A percentile compares a stretch with the other conserved stretches of the same genome.
phyloP scores from a whole-genome alignment of 2,329 filamentous ascomycete species.

The Colletotrichum destructivum region DNA sequence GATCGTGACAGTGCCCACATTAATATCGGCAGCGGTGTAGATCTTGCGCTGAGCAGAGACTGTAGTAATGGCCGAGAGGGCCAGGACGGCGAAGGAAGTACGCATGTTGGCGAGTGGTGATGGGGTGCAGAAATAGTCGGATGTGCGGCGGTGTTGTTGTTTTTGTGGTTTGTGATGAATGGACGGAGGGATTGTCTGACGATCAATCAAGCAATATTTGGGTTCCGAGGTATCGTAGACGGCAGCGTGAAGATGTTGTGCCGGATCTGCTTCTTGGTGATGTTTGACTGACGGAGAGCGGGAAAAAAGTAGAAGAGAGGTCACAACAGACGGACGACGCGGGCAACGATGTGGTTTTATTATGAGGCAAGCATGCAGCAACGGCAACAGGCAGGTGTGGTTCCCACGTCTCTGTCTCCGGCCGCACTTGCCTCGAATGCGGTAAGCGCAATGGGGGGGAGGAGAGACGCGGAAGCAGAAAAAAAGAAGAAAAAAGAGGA shows the following conservation, averaged over 20 bases:
- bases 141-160: slow-evolving; percentile 7
- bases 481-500: slow-evolving; percentile 2
- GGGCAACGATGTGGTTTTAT: slow-evolving; percentile 42
- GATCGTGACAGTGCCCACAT: slow-evolving; percentile 24
- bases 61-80: slow-evolving; percentile 38
- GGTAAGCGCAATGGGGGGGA: slow-evolving; percentile 13
- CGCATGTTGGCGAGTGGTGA: slow-evolving; percentile 39
- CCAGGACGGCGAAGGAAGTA: slow-evolving; percentile 38
- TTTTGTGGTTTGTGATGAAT: neutral
- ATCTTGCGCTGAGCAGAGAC: slow-evolving; percentile 42
- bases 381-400: slow-evolving; percentile 11
- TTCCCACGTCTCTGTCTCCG: slow-evolving; percentile 11
- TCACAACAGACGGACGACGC: slow-evolving; percentile 6
- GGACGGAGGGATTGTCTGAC: slow-evolving; percentile 18
- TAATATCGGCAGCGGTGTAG: slow-evolving; percentile 36
- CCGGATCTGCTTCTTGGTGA: slow-evolving; percentile 34
- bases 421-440: slow-evolving; percentile 16
- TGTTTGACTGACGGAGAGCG: slow-evolving; percentile 27
- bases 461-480: neutral
- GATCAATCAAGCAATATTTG: slow-evolving; percentile 35
- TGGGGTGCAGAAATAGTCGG: slow-evolving; percentile 21
- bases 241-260: slow-evolving; percentile 38
- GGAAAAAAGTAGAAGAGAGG: slow-evolving; percentile 15
- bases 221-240: slow-evolving; percentile 37
- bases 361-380: slow-evolving; percentile 21